phyloP scores from a whole-genome alignment of 208 protist species.

The Herpetomonas tarakana region DNA sequence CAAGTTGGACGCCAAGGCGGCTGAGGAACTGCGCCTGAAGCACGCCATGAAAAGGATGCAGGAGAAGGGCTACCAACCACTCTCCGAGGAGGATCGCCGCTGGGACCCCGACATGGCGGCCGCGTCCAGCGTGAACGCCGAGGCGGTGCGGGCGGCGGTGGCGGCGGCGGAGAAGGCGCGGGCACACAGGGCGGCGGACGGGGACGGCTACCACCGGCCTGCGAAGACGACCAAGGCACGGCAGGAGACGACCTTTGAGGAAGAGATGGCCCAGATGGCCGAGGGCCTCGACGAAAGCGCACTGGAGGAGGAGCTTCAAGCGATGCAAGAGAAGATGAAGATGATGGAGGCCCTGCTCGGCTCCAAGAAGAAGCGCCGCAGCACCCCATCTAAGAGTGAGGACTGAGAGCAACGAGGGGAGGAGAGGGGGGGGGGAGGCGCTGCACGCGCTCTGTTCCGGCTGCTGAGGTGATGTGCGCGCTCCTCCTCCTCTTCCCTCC shows the following conservation, averaged over 20 bases:
- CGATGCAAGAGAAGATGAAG: not conserved
- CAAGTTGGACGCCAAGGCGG: conserved; percentile 43
- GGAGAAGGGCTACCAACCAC: not conserved
- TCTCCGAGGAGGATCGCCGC: not conserved
- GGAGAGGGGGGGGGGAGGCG: too few relatives aligned
- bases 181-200: not conserved
- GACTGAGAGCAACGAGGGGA: too few relatives aligned
- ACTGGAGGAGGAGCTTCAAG: not conserved
- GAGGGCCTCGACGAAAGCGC: not conserved
- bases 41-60: conserved; percentile 40
- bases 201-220: not conserved
- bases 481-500: too few relatives aligned
- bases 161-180: not conserved
- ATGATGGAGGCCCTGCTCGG: not conserved
- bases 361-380: too few relatives aligned
- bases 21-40: conserved; percentile 71
- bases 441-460: too few relatives aligned
- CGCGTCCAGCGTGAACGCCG: not conserved
- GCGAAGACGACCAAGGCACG: not conserved
- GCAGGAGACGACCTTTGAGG: not conserved
- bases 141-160: not conserved
- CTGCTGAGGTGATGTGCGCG: too few relatives aligned
- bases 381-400: too few relatives aligned
- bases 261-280: not conserved
- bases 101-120: not conserved